Conservation (phyloP, 805 yeast genomes). For the Starmerella sirachaensis region DNA sequence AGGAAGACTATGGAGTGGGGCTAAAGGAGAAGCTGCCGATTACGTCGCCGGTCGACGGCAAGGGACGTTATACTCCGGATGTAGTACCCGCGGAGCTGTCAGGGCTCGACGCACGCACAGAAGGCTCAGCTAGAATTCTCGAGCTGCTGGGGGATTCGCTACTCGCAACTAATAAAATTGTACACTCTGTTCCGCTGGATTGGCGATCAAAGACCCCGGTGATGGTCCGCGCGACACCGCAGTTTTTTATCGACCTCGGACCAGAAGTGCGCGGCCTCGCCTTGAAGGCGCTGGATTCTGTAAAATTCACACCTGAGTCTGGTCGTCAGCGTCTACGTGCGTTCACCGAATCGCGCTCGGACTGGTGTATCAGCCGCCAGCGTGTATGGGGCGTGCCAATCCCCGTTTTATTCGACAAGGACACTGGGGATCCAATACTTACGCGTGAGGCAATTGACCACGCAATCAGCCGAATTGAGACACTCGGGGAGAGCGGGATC, state of each 20-base stretch:
- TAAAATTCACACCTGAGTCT: constrained; percentile 58
- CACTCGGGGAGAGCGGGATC: constrained; percentile 39
- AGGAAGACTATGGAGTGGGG: constrained; percentile 77
- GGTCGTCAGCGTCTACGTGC: constrained; percentile 62
- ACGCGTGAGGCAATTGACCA: constrained; percentile 44
- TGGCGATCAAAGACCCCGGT: constrained; percentile 96
- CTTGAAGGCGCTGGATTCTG: constrained; percentile 44
- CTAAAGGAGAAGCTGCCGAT: constrained; percentile 43
- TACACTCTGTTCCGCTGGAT: constrained; percentile 88
- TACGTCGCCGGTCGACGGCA: constrained; percentile 66
- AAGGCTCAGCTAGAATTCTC: constrained; percentile 42
- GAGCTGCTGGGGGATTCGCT: constrained; percentile 38
- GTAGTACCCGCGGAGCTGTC: constrained; percentile 38
- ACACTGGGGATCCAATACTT: constrained; percentile 52
- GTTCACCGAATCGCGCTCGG: constrained; percentile 66
- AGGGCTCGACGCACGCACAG: constrained; percentile 51
- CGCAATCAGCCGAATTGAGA: constrained; percentile 44
- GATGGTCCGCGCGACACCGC: constrained; percentile 90
- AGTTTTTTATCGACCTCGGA: constrained; percentile 87
- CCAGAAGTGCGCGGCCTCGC: constrained; percentile 48
- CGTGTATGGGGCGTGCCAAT: constrained; percentile 98
- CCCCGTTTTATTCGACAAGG: constrained; percentile 60
- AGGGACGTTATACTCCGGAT: constrained; percentile 52
- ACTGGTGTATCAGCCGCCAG: constrained; percentile 97
- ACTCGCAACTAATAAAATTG: constrained; percentile 38